phyloP scores from a whole-genome alignment of 768 basidiomycete genomes.

The Tephrocybe sp. region DNA sequence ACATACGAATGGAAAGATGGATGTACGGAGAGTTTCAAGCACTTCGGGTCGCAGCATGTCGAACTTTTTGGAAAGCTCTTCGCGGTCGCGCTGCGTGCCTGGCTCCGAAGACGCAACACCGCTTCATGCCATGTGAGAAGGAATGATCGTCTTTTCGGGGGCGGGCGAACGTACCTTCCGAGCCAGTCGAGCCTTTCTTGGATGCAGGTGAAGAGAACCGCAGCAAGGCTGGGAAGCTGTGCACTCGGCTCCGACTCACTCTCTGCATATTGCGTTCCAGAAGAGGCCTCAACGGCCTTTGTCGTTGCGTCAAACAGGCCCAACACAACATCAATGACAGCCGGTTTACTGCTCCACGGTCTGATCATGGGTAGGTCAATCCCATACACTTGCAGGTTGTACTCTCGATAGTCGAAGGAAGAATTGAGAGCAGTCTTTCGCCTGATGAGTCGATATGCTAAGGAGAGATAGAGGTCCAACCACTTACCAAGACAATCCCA shows the following conservation, averaged over 20 bases:
- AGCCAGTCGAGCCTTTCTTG: conserved; percentile 74
- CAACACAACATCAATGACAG: conserved; percentile 66
- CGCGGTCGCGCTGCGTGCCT: conserved; percentile 53
- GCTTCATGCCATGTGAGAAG: conserved; percentile 30
- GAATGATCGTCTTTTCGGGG: neutral
- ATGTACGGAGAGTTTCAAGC: conserved; percentile 78
- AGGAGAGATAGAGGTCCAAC: conserved; percentile 19
- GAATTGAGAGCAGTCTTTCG: conserved; percentile 69
- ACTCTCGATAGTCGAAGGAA: conserved; percentile 72
- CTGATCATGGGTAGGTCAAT: conserved; percentile 67
- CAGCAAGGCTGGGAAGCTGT: conserved; percentile 68
- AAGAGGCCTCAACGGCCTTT: conserved; percentile 41
- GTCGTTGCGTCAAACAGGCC: conserved; percentile 72
- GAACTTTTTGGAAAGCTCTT: conserved; percentile 67
- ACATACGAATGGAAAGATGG: neutral
- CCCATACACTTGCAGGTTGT: conserved; percentile 75
- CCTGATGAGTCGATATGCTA: conserved; percentile 5
- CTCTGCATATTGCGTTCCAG: conserved; percentile 24
- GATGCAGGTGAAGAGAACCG: conserved; percentile 61
- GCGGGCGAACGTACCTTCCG: conserved; percentile 39
- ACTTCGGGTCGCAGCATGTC: conserved; percentile 71
- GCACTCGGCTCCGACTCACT: conserved; percentile 38
- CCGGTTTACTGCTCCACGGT: conserved; percentile 81
- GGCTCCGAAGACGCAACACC: conserved; percentile 45
- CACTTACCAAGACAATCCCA: conserved; percentile 58